Percentiles rank a stretch among this genome's conserved stretches.
Conservation (phyloP, 331 rosid species). For the Saraca asoca region DNA sequence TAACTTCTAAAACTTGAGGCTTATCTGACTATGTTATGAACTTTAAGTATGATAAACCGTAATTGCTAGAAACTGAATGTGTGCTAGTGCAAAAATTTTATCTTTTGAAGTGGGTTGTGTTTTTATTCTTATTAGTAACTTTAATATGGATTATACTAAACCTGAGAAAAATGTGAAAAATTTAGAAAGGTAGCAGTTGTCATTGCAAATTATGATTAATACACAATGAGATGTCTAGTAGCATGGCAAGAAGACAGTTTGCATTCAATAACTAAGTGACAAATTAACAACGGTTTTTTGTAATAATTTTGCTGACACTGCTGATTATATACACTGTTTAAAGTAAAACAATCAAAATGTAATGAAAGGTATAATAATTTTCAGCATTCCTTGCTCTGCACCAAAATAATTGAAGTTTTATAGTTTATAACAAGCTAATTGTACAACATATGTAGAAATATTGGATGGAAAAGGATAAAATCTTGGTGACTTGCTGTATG, state of each 20-base stretch:
- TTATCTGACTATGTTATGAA: background rate
- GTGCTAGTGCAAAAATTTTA: background rate
- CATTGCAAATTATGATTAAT: too few species aligned
- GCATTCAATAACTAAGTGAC: background rate
- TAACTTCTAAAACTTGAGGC: background rate
- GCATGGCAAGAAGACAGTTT: background rate
- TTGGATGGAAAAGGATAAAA: background rate
- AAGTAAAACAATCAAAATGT: background rate
- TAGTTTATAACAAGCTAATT: background rate
- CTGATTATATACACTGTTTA: background rate
- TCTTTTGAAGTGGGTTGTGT: background rate
- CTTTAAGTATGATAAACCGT: background rate
- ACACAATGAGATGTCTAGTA: too few species aligned
- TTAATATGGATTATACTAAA: background rate
- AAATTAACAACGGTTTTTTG: background rate
- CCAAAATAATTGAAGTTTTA: background rate
- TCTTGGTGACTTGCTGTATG: background rate
- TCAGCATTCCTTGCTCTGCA: background rate
- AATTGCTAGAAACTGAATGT: slow-evolving; percentile 14
- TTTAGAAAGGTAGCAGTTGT: background rate
- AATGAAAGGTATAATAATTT: background rate
- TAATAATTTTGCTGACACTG: background rate
- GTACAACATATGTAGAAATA: background rate
- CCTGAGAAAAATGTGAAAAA: background rate
- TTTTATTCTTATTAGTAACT: too few species aligned